phyloP scores from a whole-genome alignment of 2,329 filamentous ascomycete species.

The Acrocalymma vagum region DNA sequence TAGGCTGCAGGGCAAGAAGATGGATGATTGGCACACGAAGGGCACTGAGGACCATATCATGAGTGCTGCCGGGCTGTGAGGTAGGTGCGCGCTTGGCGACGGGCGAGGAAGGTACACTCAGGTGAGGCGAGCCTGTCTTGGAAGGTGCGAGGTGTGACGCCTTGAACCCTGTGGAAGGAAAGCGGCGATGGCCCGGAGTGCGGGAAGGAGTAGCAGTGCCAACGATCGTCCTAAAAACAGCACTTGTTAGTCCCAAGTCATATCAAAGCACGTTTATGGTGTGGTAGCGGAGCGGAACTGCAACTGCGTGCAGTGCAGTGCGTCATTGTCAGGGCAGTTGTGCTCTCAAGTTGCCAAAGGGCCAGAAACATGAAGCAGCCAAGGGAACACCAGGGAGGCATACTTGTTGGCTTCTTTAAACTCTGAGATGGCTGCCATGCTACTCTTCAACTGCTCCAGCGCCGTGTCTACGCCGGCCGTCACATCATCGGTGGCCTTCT shows the following conservation, averaged over 20 bases:
- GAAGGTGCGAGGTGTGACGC: conserved; percentile 45
- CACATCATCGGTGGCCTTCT: conserved; percentile 62
- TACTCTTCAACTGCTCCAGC: conserved; percentile 66
- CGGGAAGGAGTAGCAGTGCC: conserved; percentile 40
- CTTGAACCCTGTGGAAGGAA: conserved; percentile 46
- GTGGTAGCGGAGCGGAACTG: conserved; percentile 3
- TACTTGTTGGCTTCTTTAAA: conserved; percentile 68
- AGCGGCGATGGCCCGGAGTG: conserved; percentile 45
- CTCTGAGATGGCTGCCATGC: conserved; percentile 66
- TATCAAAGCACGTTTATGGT: conserved; percentile 22
- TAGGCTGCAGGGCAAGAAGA: conserved; percentile 59
- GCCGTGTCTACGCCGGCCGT: conserved; percentile 67
- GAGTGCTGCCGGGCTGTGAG: conserved; percentile 48
- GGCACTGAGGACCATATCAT: conserved; percentile 47
- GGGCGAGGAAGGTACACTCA: conserved; percentile 47
- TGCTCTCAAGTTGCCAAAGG: conserved; percentile 20
- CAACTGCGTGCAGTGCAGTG: conserved; percentile 9
- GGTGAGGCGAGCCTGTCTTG: conserved; percentile 49
- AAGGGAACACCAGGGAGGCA: conserved; percentile 41
- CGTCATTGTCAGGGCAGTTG: conserved; percentile 11
- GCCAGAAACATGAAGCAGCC: conserved; percentile 27
- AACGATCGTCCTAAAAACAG: conserved; percentile 45
- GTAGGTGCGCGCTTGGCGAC: conserved; percentile 48
- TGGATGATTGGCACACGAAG: conserved; percentile 56
- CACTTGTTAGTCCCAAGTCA: conserved; percentile 43